Evolutionary conservation across 2,329 filamentous ascomycete species (phyloP).

Genomic region (Fusarium temperatum): DNA sequence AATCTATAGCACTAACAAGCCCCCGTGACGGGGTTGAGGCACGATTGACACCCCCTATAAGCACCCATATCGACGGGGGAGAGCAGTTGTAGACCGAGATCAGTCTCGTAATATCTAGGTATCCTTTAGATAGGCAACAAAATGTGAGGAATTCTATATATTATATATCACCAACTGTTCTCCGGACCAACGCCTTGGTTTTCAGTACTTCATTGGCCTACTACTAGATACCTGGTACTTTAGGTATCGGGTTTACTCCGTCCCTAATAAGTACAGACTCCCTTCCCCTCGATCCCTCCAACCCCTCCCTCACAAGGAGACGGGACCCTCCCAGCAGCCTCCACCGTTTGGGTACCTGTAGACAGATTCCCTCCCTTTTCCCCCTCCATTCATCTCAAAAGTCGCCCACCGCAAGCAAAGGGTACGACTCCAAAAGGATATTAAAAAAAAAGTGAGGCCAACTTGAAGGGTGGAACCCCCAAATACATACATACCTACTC

Average conservation of each 20-base stretch:
- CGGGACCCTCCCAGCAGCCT: neutral
- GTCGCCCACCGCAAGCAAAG: neutral
- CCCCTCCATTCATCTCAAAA: neutral
- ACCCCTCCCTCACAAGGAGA: slow-evolving; percentile 12
- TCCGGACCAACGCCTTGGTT: neutral
- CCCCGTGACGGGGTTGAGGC: slow-evolving; percentile 12
- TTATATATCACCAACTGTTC: neutral
- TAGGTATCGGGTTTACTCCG: neutral
- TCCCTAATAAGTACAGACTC: neutral
- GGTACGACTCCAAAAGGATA: slow-evolving; percentile 1
- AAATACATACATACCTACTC: neutral
- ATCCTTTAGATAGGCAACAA: neutral
- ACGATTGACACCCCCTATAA: slow-evolving; percentile 21
- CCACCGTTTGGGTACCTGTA: neutral
- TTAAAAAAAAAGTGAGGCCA: slow-evolving; percentile 6
- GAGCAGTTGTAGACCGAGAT: neutral
- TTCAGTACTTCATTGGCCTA: neutral
- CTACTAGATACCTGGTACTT: too few relatives aligned
- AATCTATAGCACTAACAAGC: slow-evolving; percentile 1
- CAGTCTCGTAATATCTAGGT: neutral
- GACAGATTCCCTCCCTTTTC: neutral
- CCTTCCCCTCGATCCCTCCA: slow-evolving; percentile 2
- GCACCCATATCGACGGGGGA: neutral
- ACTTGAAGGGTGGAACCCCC: slow-evolving; percentile 10
- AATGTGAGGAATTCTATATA: neutral